Conservation (phyloP, 2,329 filamentous ascomycete species). For the Reticulascus tulasneorum region DNA sequence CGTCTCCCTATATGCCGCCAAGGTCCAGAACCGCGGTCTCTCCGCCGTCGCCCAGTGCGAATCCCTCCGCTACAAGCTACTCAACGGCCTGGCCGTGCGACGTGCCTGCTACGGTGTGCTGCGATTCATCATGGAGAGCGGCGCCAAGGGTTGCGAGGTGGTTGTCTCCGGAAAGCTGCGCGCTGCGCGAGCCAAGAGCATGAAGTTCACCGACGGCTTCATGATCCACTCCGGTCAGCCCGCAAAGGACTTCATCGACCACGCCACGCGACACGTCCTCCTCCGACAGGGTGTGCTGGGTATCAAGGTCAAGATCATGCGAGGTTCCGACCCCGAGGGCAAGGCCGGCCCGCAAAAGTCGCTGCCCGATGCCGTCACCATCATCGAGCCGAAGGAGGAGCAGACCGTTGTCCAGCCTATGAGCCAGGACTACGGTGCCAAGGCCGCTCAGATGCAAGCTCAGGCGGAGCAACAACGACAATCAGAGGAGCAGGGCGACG, state of each 20-base stretch:
- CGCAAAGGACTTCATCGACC: constrained; percentile 99
- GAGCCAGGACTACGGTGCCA: constrained; percentile 98
- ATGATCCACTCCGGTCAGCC: constrained; percentile 99
- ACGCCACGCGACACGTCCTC: constrained; percentile 96
- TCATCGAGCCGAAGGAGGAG: constrained; percentile 99
- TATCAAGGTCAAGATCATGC: constrained; percentile 99
- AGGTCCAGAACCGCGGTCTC: constrained; percentile 99
- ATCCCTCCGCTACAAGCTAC: constrained; percentile 99
- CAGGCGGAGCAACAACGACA: constrained; percentile 60
- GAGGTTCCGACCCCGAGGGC: constrained; percentile 97
- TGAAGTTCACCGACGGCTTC: constrained; percentile 99
- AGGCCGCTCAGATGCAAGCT: constrained; percentile 65
- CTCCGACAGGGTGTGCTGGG: constrained; percentile 99
- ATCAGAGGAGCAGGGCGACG: constrained; percentile 50
- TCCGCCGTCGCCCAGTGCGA: constrained; percentile 99
- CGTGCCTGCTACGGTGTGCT: constrained; percentile 99
- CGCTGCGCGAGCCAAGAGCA: constrained; percentile 98
- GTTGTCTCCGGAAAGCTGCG: constrained; percentile 99
- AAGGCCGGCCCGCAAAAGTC: constrained; percentile 97
- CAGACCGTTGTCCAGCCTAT: constrained; percentile 89
- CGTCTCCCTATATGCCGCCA: constrained; percentile 98
- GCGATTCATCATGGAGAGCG: constrained; percentile 99
- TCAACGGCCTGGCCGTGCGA: constrained; percentile 98
- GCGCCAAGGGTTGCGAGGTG: constrained; percentile 99
- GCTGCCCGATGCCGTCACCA: constrained; percentile 96